Percentiles rank a stretch among this genome's conserved stretches.
phyloP scores from a whole-genome alignment of 768 basidiomycete genomes.

The Botryobasidium botryosum region DNA sequence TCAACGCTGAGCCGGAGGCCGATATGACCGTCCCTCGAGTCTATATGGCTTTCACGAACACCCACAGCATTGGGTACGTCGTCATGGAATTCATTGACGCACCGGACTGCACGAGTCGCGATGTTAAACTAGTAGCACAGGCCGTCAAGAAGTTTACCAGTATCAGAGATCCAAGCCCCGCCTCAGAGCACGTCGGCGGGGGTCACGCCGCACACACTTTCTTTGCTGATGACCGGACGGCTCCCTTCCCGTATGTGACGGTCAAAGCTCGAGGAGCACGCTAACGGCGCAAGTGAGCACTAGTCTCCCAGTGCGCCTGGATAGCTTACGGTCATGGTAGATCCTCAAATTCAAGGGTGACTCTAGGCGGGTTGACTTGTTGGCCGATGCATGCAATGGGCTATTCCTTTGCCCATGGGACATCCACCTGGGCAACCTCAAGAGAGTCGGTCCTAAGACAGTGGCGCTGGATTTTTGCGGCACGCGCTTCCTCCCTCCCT shows the following conservation, averaged over 20 bases:
- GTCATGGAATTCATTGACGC: conserved; percentile 3
- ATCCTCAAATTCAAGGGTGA: neutral
- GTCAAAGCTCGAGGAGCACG: conserved; percentile 2
- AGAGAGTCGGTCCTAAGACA: neutral
- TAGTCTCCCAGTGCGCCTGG: neutral
- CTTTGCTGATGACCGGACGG: neutral
- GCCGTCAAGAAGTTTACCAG: conserved; percentile 1
- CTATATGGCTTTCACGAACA: neutral
- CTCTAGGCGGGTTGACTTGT: no score
- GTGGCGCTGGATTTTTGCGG: conserved; percentile 3
- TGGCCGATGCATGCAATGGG: neutral
- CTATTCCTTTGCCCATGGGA: conserved; percentile 3
- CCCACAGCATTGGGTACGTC: neutral
- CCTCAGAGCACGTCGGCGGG: conserved; percentile 1
- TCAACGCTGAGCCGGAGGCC: neutral
- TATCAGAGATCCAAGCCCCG: neutral
- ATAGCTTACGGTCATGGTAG: neutral
- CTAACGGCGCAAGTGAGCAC: conserved; percentile 2
- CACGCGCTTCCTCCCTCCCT: conserved; percentile 1
- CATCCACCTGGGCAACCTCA: conserved; percentile 2
- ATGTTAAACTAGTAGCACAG: neutral
- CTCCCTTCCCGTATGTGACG: neutral
- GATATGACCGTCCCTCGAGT: neutral
- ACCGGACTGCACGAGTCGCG: neutral
- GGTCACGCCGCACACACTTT: conserved; percentile 2